These are phyloP conservation scores for Exobasidium cylindrosporum DNA, from an alignment of 1,284 basidiomycete genomes.

Conservation along the genomic window DNA sequence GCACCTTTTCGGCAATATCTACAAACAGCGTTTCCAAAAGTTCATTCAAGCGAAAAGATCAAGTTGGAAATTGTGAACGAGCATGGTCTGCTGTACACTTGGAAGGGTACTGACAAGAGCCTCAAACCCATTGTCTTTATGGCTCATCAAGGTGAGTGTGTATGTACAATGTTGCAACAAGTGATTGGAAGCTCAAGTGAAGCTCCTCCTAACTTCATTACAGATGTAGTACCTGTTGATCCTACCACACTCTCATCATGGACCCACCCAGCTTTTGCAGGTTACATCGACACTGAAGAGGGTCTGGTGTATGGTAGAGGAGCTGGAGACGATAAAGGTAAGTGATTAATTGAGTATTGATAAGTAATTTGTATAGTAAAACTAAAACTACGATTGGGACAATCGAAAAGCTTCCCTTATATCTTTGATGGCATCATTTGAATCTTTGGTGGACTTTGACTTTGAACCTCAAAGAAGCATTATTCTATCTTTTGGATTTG, in stretches of 20 bases:
- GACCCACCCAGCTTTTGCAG: conserved; percentile 60
- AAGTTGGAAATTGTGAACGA: conserved; percentile 59
- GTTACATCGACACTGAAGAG: conserved; percentile 56
- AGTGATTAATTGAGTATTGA: conserved; percentile 15
- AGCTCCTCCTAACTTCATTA: neutral
- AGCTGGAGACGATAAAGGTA: conserved; percentile 54
- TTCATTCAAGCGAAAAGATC: conserved; percentile 23
- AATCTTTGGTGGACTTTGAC: conserved; percentile 58
- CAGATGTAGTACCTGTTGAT: conserved; percentile 61
- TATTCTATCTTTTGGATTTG: conserved; percentile 68
- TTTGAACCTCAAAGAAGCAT: conserved; percentile 59
- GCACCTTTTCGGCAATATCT: conserved; percentile 36
- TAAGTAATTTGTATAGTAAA: neutral
- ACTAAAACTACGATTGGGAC: conserved; percentile 29
- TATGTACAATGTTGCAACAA: no score
- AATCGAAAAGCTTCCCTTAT: conserved; percentile 51
- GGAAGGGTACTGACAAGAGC: conserved; percentile 62
- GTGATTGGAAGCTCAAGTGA: no score
- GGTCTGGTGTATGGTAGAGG: conserved; percentile 60
- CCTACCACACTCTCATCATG: conserved; percentile 59
- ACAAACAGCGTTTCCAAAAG: conserved; percentile 27
- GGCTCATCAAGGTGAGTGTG: conserved; percentile 31
- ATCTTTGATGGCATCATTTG: conserved; percentile 58
- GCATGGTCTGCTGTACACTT: conserved; percentile 67
- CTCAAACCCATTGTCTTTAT: conserved; percentile 61